Percentiles rank a stretch among this genome's conserved stretches.
Evolutionary conservation across 78 protist genomes (phyloP).

Genomic region (Guillardia theta): DNA sequence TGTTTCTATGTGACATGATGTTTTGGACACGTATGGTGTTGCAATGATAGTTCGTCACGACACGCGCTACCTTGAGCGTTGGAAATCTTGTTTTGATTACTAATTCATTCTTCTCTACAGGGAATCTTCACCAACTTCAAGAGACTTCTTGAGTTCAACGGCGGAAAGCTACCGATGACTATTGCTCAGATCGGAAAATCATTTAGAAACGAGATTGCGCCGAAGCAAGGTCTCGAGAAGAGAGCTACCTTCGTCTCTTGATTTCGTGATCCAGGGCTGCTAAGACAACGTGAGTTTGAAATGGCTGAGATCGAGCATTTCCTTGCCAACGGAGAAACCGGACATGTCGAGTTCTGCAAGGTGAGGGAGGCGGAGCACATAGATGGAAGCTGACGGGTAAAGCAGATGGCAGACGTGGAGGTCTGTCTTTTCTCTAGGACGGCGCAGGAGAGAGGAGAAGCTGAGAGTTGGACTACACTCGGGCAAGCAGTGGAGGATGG

Average conservation of each 20-base stretch:
- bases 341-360: too few relatives aligned
- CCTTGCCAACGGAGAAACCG: neutral
- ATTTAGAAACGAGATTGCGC: neutral
- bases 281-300: neutral
- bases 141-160: neutral
- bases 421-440: neutral
- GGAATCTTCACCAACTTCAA: slow-evolving; percentile 98
- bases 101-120: too few relatives aligned
- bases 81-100: too few relatives aligned
- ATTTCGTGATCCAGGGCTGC: neutral
- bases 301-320: slow-evolving; percentile 6
- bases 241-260: neutral
- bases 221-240: neutral
- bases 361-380: neutral
- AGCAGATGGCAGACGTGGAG: neutral
- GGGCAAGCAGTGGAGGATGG: neutral
- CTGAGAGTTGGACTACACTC: neutral
- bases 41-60: too few relatives aligned
- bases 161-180: neutral
- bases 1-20: too few relatives aligned
- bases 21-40: too few relatives aligned
- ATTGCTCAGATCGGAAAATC: neutral
- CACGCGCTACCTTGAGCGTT: too few relatives aligned
- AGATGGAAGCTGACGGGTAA: neutral
- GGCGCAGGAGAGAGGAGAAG: neutral